Evolutionary conservation across 129 eudicot species (phyloP), one percentile per base, ranked within the genome.

Genomic region (Solidago caesia): DNA sequence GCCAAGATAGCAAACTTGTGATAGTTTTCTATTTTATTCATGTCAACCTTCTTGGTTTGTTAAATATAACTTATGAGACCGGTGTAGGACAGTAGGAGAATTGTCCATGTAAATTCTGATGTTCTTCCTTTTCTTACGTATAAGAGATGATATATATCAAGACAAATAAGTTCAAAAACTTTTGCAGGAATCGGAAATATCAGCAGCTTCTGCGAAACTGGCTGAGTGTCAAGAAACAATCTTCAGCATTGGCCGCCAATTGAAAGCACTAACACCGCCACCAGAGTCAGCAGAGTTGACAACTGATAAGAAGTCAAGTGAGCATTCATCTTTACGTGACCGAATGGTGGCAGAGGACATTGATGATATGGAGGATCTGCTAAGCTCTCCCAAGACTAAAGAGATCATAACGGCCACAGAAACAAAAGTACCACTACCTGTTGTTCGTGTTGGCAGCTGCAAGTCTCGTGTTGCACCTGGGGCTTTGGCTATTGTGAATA

Each of bases 201-300:
- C 80, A 45, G 82, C 82, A 13, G 96, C 91, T 68, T 85, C 95
- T 56, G 85, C 79, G 33, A 89, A 85, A 82, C 51, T 86, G 49
- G 90, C 85, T 0, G 85, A 89, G 78, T 92, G 96, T 49, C 94
- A 92, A 80, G 88, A 89, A 78, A 87, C 96, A 72, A 87, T 89
- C 15, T 68, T 87, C 52, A 85, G 82, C 81, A 87, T 89, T 7
- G 90, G 95, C n/a, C 86, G 85, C 73, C 98, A 92, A 79, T 71
- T 92, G 43, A 92, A 92, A 76, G 87, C 89, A 41, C 82, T 92
- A 62, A 52, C 84, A 49, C 82, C 83, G n/a, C 48, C 82, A 64
- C 73, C 75, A 9, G 92, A 75, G 61, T 8, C 77, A 27, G 21
- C 82, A 43, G 80, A 67, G 42, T 64, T 64, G 71, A 79, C 71